phyloP scores from a whole-genome alignment of 2,329 filamentous ascomycete species.

The Epichloe festucae region DNA sequence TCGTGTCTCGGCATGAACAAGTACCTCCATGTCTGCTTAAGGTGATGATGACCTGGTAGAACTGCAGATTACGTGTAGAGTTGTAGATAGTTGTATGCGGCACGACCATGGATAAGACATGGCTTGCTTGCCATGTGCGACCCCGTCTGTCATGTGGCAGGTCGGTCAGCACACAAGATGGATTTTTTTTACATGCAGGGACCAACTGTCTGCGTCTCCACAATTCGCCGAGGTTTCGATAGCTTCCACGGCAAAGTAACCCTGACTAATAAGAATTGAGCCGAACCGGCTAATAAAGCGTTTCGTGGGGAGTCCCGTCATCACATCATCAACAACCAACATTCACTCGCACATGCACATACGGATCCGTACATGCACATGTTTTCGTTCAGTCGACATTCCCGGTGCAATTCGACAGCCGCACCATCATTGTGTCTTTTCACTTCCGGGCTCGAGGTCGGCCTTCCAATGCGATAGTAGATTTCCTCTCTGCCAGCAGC shows the following conservation, averaged over 20 bases:
- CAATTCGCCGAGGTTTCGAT: slow-evolving; percentile 1
- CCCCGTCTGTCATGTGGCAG: too few relatives aligned
- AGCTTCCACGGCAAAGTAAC: neutral
- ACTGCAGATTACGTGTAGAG: too few relatives aligned
- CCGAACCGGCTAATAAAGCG: neutral
- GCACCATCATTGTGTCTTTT: neutral
- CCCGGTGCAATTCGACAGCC: neutral
- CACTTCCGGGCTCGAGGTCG: neutral
- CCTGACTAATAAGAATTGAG: slow-evolving; percentile 2
- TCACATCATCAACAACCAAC: neutral
- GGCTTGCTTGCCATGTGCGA: too few relatives aligned
- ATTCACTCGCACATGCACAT: too few relatives aligned
- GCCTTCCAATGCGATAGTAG: neutral
- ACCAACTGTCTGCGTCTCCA: neutral
- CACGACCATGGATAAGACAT: too few relatives aligned
- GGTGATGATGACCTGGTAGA: too few relatives aligned
- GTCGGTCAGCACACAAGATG: too few relatives aligned
- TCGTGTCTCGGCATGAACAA: too few relatives aligned
- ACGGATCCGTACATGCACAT: neutral
- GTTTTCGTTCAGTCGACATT: neutral
- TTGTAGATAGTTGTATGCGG: too few relatives aligned
- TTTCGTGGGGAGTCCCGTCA: neutral
- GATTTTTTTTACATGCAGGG: too few relatives aligned
- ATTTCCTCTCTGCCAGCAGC: neutral
- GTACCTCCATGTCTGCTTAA: too few relatives aligned